Base-by-base conservation (phyloP, 2,329 filamentous ascomycete genomes). In the Periconia macrospinosa region DNA sequence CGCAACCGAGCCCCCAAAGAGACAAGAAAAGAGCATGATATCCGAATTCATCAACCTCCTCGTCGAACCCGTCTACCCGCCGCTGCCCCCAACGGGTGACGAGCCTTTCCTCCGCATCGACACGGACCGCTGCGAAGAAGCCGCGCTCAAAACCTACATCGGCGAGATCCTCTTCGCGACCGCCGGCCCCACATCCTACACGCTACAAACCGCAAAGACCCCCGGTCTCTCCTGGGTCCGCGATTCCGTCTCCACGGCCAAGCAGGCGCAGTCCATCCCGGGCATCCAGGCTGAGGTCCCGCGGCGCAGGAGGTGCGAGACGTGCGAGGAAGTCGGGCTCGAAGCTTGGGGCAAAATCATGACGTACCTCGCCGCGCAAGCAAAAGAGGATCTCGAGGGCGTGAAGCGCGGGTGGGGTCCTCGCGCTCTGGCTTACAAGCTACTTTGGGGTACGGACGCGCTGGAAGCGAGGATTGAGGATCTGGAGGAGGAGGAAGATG, bases 101-200 rank as follows among this genome's bases (percentile, higher is more conserved):
- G 76, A 83, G 2, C 81, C 87, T 0, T 85, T 92, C 0, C 75
- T 81, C 52, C 87, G 90, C 45, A 84, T 83, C 51, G 69, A 85
- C 10, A 78, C 81, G 27, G 85, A 90, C 7, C 82, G 83, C 37
- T 97, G 92, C 73, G 88, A 94, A 60, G 92, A 97, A 73, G 91
- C 92, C 2, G 91, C 86, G 0, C 76, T 97, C 14, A 92, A 91
- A 80, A 83, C 92, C 20, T 94, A 96, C 73, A 93, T 97, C 58
- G 93, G 93, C 54, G 93, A 97, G 76, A 96, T 97, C 48, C 82
- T 97, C 30, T 97, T 89, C 72, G 84, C 90, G 0, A 83, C 83
- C 5, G 81, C 83, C n/a, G 76, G 68, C 3, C 72, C 71, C 48
- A 50, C 55, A 50, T 81, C 83, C n/a, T 76, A 68, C 3, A 73